phyloP scores from a whole-genome alignment of 2,329 filamentous ascomycete genomes.

The Cephalotrichum gorgonifer region DNA sequence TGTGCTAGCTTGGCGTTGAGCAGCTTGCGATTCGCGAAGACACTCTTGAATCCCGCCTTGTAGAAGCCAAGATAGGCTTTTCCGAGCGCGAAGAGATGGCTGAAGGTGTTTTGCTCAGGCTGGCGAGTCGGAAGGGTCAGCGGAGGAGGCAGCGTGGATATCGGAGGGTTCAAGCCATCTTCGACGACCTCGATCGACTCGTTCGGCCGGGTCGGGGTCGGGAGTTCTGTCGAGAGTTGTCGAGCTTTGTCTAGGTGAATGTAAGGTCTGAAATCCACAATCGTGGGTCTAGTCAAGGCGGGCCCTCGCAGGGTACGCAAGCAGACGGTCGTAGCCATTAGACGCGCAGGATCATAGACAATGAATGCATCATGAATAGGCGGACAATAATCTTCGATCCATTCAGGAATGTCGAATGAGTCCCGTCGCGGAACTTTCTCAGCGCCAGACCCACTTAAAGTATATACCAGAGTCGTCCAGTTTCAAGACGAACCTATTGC shows the following conservation, averaged over 20 bases:
- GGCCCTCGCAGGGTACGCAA: conserved; percentile 2
- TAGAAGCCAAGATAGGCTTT: conserved; percentile 78
- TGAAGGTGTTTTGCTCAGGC: conserved; percentile 29
- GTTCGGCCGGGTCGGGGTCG: neutral
- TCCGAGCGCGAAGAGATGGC: conserved; percentile 49
- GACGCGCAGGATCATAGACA: neutral
- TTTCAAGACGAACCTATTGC: too few relatives aligned
- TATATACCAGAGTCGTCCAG: too few relatives aligned
- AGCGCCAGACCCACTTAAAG: too few relatives aligned
- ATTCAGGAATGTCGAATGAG: too few relatives aligned
- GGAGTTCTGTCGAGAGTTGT: conserved; percentile 1
- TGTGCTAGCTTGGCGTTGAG: conserved; percentile 30
- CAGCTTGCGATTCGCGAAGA: conserved; percentile 55
- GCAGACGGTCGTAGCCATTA: conserved; percentile 1
- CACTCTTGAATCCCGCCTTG: conserved; percentile 69
- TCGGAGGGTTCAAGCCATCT: conserved; percentile 57
- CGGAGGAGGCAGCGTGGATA: conserved; percentile 60
- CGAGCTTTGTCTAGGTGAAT: neutral
- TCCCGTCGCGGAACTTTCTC: too few relatives aligned
- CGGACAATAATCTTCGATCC: too few relatives aligned
- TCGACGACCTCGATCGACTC: neutral
- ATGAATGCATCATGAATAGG: neutral
- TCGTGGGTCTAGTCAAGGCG: neutral
- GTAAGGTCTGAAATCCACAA: neutral
- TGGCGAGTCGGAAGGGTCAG: conserved; percentile 51